Percentiles rank a stretch among this genome's conserved stretches.
phyloP scores from a whole-genome alignment of 306 rosid species.

The Aeschynomene evenia region DNA sequence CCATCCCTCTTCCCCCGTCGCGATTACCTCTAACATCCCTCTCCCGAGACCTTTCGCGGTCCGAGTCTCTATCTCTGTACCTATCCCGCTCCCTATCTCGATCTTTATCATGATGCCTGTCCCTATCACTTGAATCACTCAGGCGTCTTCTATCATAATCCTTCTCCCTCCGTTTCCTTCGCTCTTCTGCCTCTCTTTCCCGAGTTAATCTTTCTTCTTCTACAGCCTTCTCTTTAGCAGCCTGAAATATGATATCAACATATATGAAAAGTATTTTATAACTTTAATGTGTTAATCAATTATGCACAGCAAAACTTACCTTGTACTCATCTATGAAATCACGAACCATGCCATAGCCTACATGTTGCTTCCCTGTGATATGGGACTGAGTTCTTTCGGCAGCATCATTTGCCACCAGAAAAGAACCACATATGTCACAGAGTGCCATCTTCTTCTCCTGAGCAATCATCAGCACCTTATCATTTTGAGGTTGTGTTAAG shows the following conservation, averaged over 20 bases:
- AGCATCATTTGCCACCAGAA: conserved; percentile 98
- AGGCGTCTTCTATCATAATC: conserved; percentile 63
- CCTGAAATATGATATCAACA: conserved; percentile 47
- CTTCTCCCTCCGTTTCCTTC: conserved; percentile 82
- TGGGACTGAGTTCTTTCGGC: conserved; percentile 97
- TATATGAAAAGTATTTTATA: conserved; percentile 17
- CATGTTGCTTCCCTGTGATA: conserved; percentile 95
- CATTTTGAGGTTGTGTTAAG: conserved; percentile 72
- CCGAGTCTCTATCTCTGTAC: conserved; percentile 66
- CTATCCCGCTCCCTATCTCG: conserved; percentile 74
- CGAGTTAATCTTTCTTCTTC: conserved; percentile 82
- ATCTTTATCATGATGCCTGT: conserved; percentile 64
- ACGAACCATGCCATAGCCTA: conserved; percentile 99
- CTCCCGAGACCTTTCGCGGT: conserved; percentile 75
- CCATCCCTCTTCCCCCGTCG: conserved; percentile 69
- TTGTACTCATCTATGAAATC: conserved; percentile 83
- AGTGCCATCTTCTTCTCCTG: conserved; percentile 99
- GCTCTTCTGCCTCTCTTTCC: conserved; percentile 88
- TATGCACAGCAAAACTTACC: conserved; percentile 43
- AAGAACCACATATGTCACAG: conserved; percentile 97
- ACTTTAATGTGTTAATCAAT: neutral
- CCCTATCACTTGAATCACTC: conserved; percentile 79
- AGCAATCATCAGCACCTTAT: conserved; percentile 72
- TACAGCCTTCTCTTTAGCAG: conserved; percentile 72
- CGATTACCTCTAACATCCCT: conserved; percentile 68